Evolutionary conservation across 2,329 filamentous ascomycete genomes (phyloP).

Genomic region (Fusarium agapanthi): DNA sequence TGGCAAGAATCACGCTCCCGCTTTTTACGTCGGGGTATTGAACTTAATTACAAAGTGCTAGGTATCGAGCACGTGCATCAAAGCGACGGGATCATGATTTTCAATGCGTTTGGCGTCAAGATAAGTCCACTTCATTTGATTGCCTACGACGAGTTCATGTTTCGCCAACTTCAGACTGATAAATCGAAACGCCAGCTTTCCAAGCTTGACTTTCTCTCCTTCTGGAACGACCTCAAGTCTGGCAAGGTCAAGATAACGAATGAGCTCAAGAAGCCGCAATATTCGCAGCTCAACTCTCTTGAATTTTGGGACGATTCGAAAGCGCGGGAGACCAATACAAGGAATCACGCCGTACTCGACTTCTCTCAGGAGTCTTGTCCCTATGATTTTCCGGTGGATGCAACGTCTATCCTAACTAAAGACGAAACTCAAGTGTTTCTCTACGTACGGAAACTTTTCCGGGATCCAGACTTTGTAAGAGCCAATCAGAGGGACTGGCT

Average conservation of each 20-base stretch:
- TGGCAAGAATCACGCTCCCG: neutral
- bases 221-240: neutral
- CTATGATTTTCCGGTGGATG: neutral
- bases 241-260: neutral
- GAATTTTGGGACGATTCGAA: neutral
- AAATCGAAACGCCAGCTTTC: neutral
- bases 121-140: neutral
- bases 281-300: rapidly evolving
- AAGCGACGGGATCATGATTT: rapidly evolving
- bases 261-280: neutral
- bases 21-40: rapidly evolving
- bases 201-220: neutral
- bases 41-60: neutral
- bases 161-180: neutral
- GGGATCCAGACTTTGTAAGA: neutral
- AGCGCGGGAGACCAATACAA: rapidly evolving
- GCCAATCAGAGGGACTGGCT: neutral
- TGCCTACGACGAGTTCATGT: neutral
- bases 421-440: neutral
- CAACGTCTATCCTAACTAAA: neutral
- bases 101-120: neutral
- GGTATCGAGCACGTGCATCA: rapidly evolving
- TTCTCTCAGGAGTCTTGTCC: neutral
- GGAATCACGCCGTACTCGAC: rapidly evolving
- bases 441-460: neutral